Conservation (phyloP, 371 early-diverging fungal genomes). For the Saksenaea vasiformis region DNA sequence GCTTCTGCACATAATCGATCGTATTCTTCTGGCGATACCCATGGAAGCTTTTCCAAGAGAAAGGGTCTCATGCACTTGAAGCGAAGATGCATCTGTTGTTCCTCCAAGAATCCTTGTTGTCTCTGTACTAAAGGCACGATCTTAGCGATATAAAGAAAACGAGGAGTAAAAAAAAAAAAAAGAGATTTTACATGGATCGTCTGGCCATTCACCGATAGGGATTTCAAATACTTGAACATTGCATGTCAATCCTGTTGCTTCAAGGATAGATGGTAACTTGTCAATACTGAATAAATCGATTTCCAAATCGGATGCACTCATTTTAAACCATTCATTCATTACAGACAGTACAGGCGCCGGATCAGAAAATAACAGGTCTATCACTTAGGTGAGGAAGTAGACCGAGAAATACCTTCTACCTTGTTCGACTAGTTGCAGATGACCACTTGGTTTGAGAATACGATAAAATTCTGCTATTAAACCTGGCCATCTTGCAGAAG, state of each 20-base stretch:
- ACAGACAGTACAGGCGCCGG: conserved; percentile 42
- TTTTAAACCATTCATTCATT: conserved; percentile 48
- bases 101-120: conserved; percentile 44
- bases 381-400: background rate
- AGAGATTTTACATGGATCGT: conserved; percentile 29
- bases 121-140: conserved; percentile 25
- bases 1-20: conserved; percentile 28
- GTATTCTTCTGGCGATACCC: conserved; percentile 23
- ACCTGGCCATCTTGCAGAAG: conserved; percentile 37
- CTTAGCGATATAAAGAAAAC: background rate
- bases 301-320: conserved; percentile 28
- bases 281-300: conserved; percentile 25
- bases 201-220: background rate
- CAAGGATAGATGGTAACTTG: conserved; percentile 14
- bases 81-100: conserved; percentile 41
- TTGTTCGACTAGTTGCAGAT: conserved; percentile 50
- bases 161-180: background rate
- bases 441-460: conserved; percentile 47
- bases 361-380: conserved; percentile 29
- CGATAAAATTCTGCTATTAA: conserved; percentile 42
- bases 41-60: conserved; percentile 35
- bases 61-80: conserved; percentile 48
- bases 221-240: background rate
- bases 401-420: conserved; percentile 19
- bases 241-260: conserved; percentile 31